Evolutionary conservation across 2,329 filamentous ascomycete species (phyloP), one percentile per base, ranked within the genome.

Genomic region (Cytospora piceae): DNA sequence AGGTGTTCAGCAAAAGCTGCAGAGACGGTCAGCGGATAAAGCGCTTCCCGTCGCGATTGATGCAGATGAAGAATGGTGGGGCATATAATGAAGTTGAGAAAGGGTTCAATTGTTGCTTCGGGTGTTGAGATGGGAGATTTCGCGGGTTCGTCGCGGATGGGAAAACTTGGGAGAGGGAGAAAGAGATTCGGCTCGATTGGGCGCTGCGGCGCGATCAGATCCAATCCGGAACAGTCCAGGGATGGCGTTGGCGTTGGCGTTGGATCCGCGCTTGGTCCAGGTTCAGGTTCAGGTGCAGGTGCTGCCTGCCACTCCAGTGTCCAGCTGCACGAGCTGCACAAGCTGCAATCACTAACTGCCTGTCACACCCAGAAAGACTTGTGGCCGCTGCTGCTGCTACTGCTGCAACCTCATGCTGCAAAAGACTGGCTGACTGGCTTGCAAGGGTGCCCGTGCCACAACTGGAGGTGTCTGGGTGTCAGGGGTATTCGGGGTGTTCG

Each of bases 21-120:
- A 39, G 53, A 51, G 61, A 42, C 34, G 53, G 53, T 49, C 61
- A 57, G 61, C 54, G 52, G 61, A 39, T 46, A 32, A 34, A 51
- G 39, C 20, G 42, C 20, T 20, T 46, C 61, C 53, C 53, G 55
- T 58, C 56, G 53, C 56, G 53, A 32, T 22, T 51, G 53, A 57
- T 37, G 61, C 27, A 57, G 51, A 57, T 63, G 31, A 51, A 63
- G 20, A 57, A 63, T 57, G 55, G 42, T 57, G 55, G 42, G 61
- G 61, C 61, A 39, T 32, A 55, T 63, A 57, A 63, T 32, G 56
- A 57, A 57, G 53, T 37, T 63, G 39, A 63, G 61, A 63, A 39
- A 7, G 61, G 46, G n/a, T 6, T 37, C 14, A 2, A 17, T 6
- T 14, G n/a, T n/a, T 15, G 42, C 42, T 46, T 46, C 42, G 42